Evolutionary conservation across 495 filamentous ascomycete genomes (phyloP).

Genomic region (Physcia stellaris): DNA sequence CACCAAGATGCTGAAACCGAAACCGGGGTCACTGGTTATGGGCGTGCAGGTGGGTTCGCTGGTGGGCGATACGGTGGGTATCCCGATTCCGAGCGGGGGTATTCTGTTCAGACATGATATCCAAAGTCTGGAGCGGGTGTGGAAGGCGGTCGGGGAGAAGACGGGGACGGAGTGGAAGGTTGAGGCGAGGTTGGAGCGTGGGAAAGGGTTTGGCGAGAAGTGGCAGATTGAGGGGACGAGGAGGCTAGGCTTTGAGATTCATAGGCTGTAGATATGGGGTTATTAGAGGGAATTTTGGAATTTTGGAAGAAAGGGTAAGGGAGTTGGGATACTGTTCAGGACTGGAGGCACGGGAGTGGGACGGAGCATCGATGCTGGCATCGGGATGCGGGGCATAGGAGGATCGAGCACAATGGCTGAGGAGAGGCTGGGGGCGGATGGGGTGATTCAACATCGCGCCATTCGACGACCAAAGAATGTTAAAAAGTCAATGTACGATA

Average conservation of each 20-base stretch:
- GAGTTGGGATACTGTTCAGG: too few relatives aligned
- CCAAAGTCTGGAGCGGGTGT: conserved; percentile 24
- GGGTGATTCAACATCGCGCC: too few relatives aligned
- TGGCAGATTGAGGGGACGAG: neutral
- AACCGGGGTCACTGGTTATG: conserved; percentile 1
- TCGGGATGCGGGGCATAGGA: too few relatives aligned
- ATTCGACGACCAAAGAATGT: too few relatives aligned
- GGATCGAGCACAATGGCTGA: too few relatives aligned
- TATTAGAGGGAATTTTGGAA: neutral
- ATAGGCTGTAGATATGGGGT: neutral
- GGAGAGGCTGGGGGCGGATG: too few relatives aligned
- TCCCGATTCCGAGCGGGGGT: too few relatives aligned
- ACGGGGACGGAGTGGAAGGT: conserved; percentile 23
- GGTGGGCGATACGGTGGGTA: too few relatives aligned
- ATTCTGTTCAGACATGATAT: conserved; percentile 22
- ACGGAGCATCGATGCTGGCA: too few relatives aligned
- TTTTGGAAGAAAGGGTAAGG: neutral
- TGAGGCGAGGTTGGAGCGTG: conserved; percentile 5
- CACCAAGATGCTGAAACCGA: conserved; percentile 18
- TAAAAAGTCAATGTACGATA: too few relatives aligned
- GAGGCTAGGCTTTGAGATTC: neutral
- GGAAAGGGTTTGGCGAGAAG: neutral
- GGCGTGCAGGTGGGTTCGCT: conserved; percentile 2
- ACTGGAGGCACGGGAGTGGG: too few relatives aligned
- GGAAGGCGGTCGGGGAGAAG: conserved; percentile 24